Evolutionary conservation across 768 basidiomycete genomes (phyloP).

Genomic region (Naganishia onofrii): DNA sequence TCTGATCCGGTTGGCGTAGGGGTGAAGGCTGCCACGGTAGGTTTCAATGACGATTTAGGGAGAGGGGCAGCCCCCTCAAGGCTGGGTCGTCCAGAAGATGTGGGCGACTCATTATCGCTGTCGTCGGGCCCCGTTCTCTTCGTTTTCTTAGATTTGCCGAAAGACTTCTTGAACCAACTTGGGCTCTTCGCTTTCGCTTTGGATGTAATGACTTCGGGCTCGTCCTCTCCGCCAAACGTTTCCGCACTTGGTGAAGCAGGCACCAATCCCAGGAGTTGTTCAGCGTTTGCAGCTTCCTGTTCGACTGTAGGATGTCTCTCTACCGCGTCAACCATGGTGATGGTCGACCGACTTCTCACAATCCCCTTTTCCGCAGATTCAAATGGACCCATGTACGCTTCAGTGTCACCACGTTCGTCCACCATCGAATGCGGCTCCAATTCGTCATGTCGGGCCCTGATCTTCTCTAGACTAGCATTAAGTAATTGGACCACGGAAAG

Average conservation of each 20-base stretch:
- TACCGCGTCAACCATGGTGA: slow-evolving; percentile 47
- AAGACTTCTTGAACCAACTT: slow-evolving; percentile 49
- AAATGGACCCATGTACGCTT: slow-evolving; percentile 29
- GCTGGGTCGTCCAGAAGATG: slow-evolving; percentile 5
- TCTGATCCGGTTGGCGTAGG: not conserved
- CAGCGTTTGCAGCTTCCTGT: slow-evolving; percentile 20
- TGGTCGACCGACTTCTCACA: slow-evolving; percentile 45
- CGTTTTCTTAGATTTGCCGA: slow-evolving; percentile 42
- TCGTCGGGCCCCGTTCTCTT: slow-evolving; percentile 13
- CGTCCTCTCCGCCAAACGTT: slow-evolving; percentile 20
- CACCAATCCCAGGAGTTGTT: slow-evolving; percentile 28
- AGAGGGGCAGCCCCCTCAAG: not conserved
- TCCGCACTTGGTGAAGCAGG: slow-evolving; percentile 16
- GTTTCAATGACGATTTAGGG: slow-evolving; percentile 4
- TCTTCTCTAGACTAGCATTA: slow-evolving; percentile 53
- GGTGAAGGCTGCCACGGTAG: not conserved
- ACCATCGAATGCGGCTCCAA: slow-evolving; percentile 49
- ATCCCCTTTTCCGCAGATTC: slow-evolving; percentile 32
- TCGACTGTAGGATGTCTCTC: slow-evolving; percentile 1
- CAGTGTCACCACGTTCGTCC: slow-evolving; percentile 9
- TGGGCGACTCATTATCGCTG: slow-evolving; percentile 31
- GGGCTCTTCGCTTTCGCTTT: slow-evolving; percentile 38
- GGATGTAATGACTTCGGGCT: slow-evolving; percentile 6
- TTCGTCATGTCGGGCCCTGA: slow-evolving; percentile 54
- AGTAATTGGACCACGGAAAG: slow-evolving; percentile 51